Evolutionary conservation across 768 basidiomycete species (phyloP).

Genomic region (Albatrellus ellisii): DNA sequence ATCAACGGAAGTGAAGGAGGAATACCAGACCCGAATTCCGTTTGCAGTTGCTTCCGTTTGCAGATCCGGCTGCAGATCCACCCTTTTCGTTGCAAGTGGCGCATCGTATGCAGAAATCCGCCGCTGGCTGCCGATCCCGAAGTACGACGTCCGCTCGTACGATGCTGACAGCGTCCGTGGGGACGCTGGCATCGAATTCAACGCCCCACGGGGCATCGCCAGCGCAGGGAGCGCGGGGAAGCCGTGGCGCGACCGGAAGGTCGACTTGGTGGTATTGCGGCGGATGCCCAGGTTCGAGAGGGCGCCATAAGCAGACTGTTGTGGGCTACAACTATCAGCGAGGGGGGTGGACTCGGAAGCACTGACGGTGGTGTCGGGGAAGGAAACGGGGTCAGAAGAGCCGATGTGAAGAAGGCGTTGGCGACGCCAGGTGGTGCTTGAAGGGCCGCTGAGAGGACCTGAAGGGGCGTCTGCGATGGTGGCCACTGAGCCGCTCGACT

Average conservation of each 20-base stretch:
- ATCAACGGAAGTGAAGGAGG: conserved; percentile 83
- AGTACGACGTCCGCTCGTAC: conserved; percentile 21
- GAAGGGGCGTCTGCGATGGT: conserved; percentile 17
- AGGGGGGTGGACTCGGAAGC: conserved; percentile 25
- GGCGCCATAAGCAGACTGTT: conserved; percentile 43
- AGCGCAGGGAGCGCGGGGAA: conserved; percentile 26
- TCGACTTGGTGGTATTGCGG: conserved; percentile 6
- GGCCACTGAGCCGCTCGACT: too few relatives aligned
- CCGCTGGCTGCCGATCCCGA: conserved; percentile 33
- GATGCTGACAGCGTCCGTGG: conserved; percentile 21
- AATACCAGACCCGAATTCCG: conserved; percentile 88
- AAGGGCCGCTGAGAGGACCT: conserved; percentile 34
- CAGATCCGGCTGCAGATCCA: conserved; percentile 21
- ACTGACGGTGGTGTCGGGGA: conserved; percentile 7
- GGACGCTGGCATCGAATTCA: conserved; percentile 19
- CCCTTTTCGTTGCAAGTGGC: conserved; percentile 17
- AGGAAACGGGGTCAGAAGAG: conserved; percentile 4
- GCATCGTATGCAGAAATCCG: conserved; percentile 69
- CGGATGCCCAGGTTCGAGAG: conserved; percentile 15
- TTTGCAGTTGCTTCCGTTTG: conserved; percentile 57
- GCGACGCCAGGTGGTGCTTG: conserved; percentile 46
- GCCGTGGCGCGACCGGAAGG: conserved; percentile 22
- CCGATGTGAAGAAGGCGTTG: conserved; percentile 48
- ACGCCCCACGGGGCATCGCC: conserved; percentile 16
- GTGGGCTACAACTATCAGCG: conserved; percentile 7